A percentile compares a stretch with the other conserved stretches of the same genome.
These are phyloP conservation scores for Scytalidium sp. DNA, from an alignment of 2,329 filamentous ascomycete species.

Conservation along the genomic window DNA sequence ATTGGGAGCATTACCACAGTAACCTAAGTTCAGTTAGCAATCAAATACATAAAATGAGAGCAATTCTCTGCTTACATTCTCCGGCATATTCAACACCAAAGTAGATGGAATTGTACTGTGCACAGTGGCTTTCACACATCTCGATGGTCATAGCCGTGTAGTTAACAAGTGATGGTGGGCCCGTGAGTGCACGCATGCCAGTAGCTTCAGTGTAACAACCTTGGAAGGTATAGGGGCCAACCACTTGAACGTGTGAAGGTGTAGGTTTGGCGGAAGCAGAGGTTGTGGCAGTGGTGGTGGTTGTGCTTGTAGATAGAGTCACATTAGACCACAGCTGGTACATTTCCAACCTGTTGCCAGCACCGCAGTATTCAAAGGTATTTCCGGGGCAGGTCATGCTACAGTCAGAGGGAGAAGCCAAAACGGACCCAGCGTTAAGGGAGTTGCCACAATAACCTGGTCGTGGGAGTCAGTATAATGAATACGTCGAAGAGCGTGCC, in stretches of 20 bases:
- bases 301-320: no score
- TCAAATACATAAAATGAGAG: no score
- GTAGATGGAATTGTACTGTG: neutral
- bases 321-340: neutral
- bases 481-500: conserved; percentile 22
- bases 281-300: neutral
- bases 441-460: conserved; percentile 29
- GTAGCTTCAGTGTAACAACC: conserved; percentile 11
- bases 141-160: conserved; percentile 10
- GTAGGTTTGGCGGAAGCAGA: neutral
- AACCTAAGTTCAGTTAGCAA: no score
- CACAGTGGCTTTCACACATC: neutral
- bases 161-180: conserved; percentile 2
- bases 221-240: neutral
- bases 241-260: neutral
- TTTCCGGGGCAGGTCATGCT: conserved; percentile 25
- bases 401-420: conserved; percentile 16
- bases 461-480: conserved; percentile 18
- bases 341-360: no score
- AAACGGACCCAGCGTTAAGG: conserved; percentile 10
- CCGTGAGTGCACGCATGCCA: conserved; percentile 4
- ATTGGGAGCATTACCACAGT: conserved; percentile 20
- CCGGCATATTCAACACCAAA: conserved; percentile 7
- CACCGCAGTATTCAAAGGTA: conserved; percentile 29
- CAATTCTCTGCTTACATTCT: no score